These are phyloP conservation scores for Coriolopsis trogii DNA, from an alignment of 1,284 basidiomycete genomes.

Conservation along the genomic window DNA sequence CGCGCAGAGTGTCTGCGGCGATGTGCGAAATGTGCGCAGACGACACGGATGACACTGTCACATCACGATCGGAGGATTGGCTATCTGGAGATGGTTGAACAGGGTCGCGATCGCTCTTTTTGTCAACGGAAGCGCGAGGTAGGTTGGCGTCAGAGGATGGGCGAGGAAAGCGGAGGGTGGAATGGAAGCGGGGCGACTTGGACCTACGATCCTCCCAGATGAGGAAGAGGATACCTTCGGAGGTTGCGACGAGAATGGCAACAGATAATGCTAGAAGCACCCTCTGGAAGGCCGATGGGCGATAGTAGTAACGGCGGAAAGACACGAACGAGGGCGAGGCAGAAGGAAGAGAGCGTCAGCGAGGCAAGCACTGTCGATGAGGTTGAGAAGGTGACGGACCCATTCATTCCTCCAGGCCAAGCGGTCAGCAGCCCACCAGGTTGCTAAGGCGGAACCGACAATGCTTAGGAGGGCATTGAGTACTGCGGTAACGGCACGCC, in stretches of 20 bases:
- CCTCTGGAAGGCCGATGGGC: constrained; percentile 44
- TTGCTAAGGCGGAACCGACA: constrained; percentile 62
- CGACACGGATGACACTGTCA: constrained; percentile 1
- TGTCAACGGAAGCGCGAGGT: constrained; percentile 1
- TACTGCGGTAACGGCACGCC: constrained; percentile 66
- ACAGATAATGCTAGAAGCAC: constrained; percentile 61
- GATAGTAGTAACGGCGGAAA: not conserved
- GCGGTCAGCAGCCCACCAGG: constrained; percentile 71
- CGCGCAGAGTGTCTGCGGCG: not conserved
- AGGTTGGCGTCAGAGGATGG: not conserved
- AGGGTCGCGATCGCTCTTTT: constrained; percentile 10
- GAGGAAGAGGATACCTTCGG: constrained; percentile 69
- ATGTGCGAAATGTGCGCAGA: not conserved
- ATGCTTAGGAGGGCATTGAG: constrained; percentile 74
- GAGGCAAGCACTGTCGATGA: not conserved
- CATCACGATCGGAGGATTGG: not conserved
- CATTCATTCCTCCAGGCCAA: constrained; percentile 71
- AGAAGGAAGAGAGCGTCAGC: not conserved
- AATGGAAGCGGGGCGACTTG: constrained; percentile 16
- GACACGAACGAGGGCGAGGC: not conserved
- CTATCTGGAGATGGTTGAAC: not conserved
- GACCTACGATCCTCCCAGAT: constrained; percentile 64
- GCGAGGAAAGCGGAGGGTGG: not conserved
- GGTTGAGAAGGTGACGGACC: constrained; percentile 47
- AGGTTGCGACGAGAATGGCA: constrained; percentile 62